Conservation (phyloP, 2,329 filamentous ascomycete species). For the Juglanconis sp. region DNA sequence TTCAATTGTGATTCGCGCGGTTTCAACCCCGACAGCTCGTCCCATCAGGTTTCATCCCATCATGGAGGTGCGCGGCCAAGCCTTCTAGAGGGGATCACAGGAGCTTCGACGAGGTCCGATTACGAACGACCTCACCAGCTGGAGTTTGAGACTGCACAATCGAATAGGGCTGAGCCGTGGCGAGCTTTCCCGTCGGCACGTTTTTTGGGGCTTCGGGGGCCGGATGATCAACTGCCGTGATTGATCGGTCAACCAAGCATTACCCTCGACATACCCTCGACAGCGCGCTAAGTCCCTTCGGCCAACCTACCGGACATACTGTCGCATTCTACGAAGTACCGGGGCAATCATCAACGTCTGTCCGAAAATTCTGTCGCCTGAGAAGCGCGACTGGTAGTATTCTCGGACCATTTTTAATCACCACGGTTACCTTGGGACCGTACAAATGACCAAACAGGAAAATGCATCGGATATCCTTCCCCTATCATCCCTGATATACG, state of each 20-base stretch:
- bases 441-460: background rate
- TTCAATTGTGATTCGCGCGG: background rate
- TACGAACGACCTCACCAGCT: background rate
- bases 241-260: constrained; percentile 12
- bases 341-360: background rate
- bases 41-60: background rate
- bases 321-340: background rate
- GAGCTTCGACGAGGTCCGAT: background rate
- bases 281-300: background rate
- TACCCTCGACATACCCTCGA: background rate
- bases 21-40: background rate
- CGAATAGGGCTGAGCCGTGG: background rate
- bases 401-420: background rate
- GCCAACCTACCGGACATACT: background rate
- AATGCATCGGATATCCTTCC: background rate
- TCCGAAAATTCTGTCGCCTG: background rate
- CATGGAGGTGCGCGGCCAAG: background rate
- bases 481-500: background rate
- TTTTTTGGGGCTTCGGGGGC: constrained; percentile 6
- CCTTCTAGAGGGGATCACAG: background rate
- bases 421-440: background rate
- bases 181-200: constrained; percentile 1
- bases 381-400: background rate
- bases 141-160: background rate
- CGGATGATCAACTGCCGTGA: constrained; percentile 18